A percentile compares a stretch with the other conserved stretches of the same genome.
Evolutionary conservation across 495 filamentous ascomycete genomes (phyloP).

Genomic region (Alectoria sarmentosa): DNA sequence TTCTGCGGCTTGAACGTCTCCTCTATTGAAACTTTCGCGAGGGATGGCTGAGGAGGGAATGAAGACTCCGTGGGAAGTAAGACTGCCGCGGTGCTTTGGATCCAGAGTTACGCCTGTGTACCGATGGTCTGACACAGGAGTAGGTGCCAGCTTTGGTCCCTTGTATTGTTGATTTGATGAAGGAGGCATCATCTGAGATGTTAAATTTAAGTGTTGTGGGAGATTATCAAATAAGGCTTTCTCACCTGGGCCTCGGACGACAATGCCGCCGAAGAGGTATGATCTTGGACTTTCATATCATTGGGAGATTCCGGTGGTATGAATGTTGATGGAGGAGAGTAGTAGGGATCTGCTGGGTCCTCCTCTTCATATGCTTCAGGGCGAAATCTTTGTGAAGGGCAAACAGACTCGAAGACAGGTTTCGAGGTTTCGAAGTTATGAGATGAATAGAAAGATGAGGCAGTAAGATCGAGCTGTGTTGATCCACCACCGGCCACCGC

Average conservation of each 20-base stretch:
- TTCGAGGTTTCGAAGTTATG: not conserved
- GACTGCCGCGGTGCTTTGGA: not conserved
- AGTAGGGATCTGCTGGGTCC: constrained; percentile 2
- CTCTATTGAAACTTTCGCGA: not conserved
- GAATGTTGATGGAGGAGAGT: constrained; percentile 8
- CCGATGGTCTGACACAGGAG: constrained; percentile 1
- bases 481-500: not conserved
- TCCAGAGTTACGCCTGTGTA: not conserved
- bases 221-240: not conserved
- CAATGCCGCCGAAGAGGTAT: not conserved
- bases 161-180: not conserved
- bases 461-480: not conserved
- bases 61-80: not conserved
- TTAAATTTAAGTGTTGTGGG: not conserved
- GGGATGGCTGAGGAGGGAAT: not conserved
- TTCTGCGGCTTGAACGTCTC: constrained; percentile 3
- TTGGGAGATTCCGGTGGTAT: not conserved
- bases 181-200: constrained; percentile 3
- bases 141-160: not conserved
- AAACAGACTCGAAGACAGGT: not conserved
- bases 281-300: constrained; percentile 1
- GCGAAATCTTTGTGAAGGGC: constrained; percentile 9
- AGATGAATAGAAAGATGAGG: not conserved
- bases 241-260: constrained; percentile 1
- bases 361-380: constrained; percentile 1